Percentiles rank a stretch among this genome's conserved stretches.
Conservation (phyloP, 2,329 filamentous ascomycete species). For the Chrysoporthe austroafricana region DNA sequence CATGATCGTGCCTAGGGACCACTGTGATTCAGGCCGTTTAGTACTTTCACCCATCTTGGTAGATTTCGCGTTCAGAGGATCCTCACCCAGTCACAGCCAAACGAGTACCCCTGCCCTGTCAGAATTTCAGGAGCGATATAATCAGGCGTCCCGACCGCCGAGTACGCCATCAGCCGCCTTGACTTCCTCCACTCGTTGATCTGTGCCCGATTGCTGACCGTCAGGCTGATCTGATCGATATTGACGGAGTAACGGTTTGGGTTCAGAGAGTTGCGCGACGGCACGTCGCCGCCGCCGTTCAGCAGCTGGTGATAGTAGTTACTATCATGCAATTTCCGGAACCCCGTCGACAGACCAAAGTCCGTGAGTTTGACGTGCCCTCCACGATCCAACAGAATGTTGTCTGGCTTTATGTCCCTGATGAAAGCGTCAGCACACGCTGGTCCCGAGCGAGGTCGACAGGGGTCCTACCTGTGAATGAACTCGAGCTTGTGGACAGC, state of each 20-base stretch:
- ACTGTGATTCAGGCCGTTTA: constrained; percentile 43
- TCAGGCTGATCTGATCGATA: constrained; percentile 78
- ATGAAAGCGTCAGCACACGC: neutral
- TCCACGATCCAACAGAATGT: constrained; percentile 75
- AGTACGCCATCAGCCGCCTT: constrained; percentile 78
- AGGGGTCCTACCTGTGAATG: constrained; percentile 68
- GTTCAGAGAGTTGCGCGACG: constrained; percentile 40
- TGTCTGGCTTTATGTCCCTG: constrained; percentile 81
- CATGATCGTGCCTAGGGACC: constrained; percentile 83
- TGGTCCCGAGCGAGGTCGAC: neutral
- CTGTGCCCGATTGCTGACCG: constrained; percentile 75
- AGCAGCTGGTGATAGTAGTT: constrained; percentile 78
- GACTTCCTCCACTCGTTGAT: constrained; percentile 84
- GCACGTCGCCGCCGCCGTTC: constrained; percentile 41
- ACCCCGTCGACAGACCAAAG: constrained; percentile 79
- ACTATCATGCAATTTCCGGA: constrained; percentile 78
- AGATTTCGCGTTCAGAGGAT: neutral
- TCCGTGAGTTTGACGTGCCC: constrained; percentile 82
- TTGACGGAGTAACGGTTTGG: constrained; percentile 74
- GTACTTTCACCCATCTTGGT: neutral
- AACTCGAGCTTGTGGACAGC: constrained; percentile 80
- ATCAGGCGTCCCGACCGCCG: constrained; percentile 77
- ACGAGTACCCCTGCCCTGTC: constrained; percentile 75
- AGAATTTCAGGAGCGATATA: constrained; percentile 84
- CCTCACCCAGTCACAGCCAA: constrained; percentile 69